Percentiles rank a stretch among this genome's conserved stretches.
Conservation (phyloP, 1,139 yeast genomes). For the Magnusiomyces ingens region DNA sequence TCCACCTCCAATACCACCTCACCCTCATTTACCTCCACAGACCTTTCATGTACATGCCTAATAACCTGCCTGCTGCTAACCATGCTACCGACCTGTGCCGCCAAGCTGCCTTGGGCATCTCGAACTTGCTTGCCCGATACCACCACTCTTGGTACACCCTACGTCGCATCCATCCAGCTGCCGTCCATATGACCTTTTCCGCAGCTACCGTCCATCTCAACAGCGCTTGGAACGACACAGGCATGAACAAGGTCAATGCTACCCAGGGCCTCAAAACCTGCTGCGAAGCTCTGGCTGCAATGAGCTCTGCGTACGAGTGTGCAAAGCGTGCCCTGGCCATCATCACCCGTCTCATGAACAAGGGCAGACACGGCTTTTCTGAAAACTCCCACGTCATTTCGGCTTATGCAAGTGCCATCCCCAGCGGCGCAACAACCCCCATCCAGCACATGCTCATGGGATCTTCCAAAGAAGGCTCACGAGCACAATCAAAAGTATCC, state of each 20-base stretch:
- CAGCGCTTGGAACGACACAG: conserved; percentile 13
- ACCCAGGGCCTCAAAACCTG: conserved; percentile 14
- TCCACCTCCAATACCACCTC: conserved; percentile 21
- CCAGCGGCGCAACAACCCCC: not conserved
- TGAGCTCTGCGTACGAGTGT: conserved; percentile 11
- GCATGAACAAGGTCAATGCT: conserved; percentile 10
- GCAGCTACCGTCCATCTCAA: conserved; percentile 22
- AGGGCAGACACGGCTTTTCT: conserved; percentile 4
- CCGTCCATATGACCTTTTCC: conserved; percentile 24
- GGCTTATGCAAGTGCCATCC: not conserved
- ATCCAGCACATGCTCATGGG: no score
- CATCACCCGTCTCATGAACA: conserved; percentile 2
- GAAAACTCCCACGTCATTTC: not conserved
- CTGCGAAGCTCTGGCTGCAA: conserved; percentile 11
- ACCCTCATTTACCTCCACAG: conserved; percentile 21
- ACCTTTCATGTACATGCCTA: conserved; percentile 18
- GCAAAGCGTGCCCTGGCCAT: conserved; percentile 11
- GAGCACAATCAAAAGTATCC: not conserved
- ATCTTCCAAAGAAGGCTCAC: not conserved
- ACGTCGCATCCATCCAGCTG: conserved; percentile 21
- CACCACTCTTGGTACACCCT: conserved; percentile 18
- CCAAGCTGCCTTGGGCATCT: conserved; percentile 13
- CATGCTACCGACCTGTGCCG: conserved; percentile 16
- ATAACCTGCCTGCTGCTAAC: conserved; percentile 9
- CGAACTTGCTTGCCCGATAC: conserved; percentile 14